A percentile compares a stretch with the other conserved stretches of the same genome.
These are phyloP conservation scores for Exophiala mesophila DNA, from an alignment of 2,329 filamentous ascomycete genomes.

Conservation along the genomic window DNA sequence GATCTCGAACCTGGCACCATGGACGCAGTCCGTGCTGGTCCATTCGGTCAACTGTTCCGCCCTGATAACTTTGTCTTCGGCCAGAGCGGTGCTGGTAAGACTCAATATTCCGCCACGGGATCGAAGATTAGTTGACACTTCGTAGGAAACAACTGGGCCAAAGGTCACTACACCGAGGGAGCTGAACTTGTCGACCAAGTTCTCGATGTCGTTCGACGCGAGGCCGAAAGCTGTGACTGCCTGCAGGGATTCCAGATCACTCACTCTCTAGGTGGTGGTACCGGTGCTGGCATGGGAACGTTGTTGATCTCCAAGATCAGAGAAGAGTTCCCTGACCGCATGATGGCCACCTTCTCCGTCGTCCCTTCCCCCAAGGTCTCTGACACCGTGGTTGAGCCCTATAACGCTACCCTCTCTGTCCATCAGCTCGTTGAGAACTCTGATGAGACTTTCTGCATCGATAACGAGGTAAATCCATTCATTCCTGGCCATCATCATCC, in stretches of 20 bases:
- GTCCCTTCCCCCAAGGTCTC: constrained; percentile 99
- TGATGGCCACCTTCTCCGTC: constrained; percentile 99
- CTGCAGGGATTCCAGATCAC: constrained; percentile 99
- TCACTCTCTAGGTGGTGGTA: constrained; percentile 99
- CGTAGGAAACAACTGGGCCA: constrained; percentile 92
- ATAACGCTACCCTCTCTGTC: constrained; percentile 98
- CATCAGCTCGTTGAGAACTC: constrained; percentile 99
- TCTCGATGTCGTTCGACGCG: constrained; percentile 95
- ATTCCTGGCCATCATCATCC: background rate
- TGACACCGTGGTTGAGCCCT: constrained; percentile 98
- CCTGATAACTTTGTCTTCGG: constrained; percentile 99
- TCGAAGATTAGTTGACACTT: constrained; percentile 3
- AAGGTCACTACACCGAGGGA: constrained; percentile 99
- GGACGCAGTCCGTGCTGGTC: constrained; percentile 97
- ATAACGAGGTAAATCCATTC: constrained; percentile 70
- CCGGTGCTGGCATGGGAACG: constrained; percentile 99
- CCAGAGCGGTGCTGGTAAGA: constrained; percentile 84
- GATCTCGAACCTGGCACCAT: constrained; percentile 99
- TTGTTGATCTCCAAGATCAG: constrained; percentile 99
- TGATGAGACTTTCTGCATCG: constrained; percentile 99
- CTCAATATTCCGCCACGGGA: background rate
- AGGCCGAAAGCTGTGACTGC: constrained; percentile 98
- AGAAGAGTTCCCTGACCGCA: constrained; percentile 99
- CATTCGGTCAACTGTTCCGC: constrained; percentile 98
- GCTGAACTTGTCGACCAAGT: constrained; percentile 98